Base-by-base conservation (phyloP, 192 early-diverging fungal species). In the Entomortierella parvispora region DNA sequence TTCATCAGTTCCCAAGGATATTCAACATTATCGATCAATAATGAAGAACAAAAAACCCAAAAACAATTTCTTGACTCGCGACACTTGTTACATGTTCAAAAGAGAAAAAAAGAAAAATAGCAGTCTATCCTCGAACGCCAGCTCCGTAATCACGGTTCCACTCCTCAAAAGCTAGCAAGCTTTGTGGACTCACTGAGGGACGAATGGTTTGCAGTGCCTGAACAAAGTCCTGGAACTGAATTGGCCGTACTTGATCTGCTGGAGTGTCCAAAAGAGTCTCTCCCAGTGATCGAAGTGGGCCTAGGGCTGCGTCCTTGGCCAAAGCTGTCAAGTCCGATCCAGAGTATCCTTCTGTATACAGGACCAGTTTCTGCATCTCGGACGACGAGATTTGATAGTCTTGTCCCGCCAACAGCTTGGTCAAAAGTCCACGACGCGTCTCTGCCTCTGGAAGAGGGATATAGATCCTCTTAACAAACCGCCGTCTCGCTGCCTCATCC, bases 401-500 rank as follows among this genome's bases (percentile, higher is more conserved):
- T 61, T 90, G 86, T 20, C 84, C 80, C 1, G 66, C 59, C 42
- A 96, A 67, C 55, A 91, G 49, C 26, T 88, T 90, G 29, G 29
- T 50, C 32, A 95, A 72, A 26, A 96, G 84, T 2, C 75, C 51
- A 4, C 56, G 50, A 17, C 95, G 82, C 2, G 92, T 94, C 12
- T 71, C 67, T 7, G 69, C 58, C 58, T 94, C 94, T 0, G 95
- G 95, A 47, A 96, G 61, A 4, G 95, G 93, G 64, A 96, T 93
- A 60, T 93, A 94, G 23, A 90, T 83, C 5, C 88, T 79, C 62
- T 88, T 88, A 9, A 84, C 83, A 55, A 91, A 91, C 2, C 88
- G 96, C 18, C 97, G 80, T 67, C 97, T 87, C 28, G 98, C 79
- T 1, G 97, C 97, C 14, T 92, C 85, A 66, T 99, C 97, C 18